Base-by-base conservation (phyloP, 1,284 basidiomycete species). In the Cutaneotrichosporon dermatis region DNA sequence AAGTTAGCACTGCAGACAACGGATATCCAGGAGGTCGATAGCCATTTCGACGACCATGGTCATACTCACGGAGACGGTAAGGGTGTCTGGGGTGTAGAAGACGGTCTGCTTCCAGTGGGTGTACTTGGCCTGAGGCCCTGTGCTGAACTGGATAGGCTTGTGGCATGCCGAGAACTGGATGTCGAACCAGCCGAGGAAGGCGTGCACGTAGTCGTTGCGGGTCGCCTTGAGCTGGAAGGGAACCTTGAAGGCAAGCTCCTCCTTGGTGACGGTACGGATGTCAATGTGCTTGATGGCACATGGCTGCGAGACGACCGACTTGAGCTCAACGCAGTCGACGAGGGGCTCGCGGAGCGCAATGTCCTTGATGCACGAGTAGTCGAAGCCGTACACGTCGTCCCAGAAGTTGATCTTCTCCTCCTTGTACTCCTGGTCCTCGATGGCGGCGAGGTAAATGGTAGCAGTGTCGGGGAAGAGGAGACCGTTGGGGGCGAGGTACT, bases 321-420 rank as follows among this genome's bases (percentile, higher is more conserved):
- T 93, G 66, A 96, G 80, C 66, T 97, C 93, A 61, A 99, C 96
- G 25, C 93, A 97, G 80, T 99, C 96, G 40, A 99, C 96, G 25
- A 99, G 82, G 45, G 96, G 96, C 77, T 99, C 96, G 50, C 89
- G 85, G 57, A 99, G 82, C 4, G 96, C 96, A 73, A 99, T 97
- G 75, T 97, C 93, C 80, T 99, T 98, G 84, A 99, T 99, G 79
- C 95, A 98, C 50, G 92, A 96, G 80, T 93, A 99, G 80, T 99
- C 93, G 78, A 99, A 99, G 46, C 96, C 96, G 79, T 99, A 99
- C 36, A 99, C 96, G 71, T 98, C 95, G 76, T 98, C 94, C 96
- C 96, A 99, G 83, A 97, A 97, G 79, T 93, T 93, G 76, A 99
- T 99, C 81, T 99, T 99, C 79, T 99, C 95, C 69, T 99, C 94